phyloP scores from a whole-genome alignment of 192 early-diverging fungal species.

The Anaeromyces robustus region DNA sequence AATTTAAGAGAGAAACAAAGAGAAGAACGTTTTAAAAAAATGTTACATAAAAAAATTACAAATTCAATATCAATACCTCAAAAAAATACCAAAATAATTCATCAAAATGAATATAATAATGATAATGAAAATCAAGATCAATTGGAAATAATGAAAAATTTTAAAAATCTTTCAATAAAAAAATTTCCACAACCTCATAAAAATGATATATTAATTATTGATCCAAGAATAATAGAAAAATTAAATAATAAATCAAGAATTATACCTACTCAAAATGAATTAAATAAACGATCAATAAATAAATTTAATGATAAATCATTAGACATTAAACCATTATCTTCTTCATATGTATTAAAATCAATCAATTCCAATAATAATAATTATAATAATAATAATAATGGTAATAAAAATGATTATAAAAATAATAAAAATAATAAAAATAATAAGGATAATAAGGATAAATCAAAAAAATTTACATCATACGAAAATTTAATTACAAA shows the following conservation, averaged over 20 bases:
- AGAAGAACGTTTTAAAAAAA: background rate
- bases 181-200: background rate
- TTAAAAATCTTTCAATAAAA: background rate
- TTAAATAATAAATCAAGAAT: background rate
- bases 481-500: no score
- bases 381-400: no score
- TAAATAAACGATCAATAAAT: background rate
- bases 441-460: no score
- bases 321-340: background rate
- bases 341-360: background rate
- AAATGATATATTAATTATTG: background rate
- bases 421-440: no score
- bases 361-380: background rate
- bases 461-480: no score
- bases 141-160: background rate
- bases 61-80: background rate
- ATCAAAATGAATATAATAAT: no score
- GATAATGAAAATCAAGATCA: background rate
- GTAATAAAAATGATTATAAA: no score
- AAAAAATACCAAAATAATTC: no score
- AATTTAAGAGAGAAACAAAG: background rate
- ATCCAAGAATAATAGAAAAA: background rate
- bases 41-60: background rate
- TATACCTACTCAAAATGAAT: background rate
- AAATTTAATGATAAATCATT: background rate